Evolutionary conservation across 768 basidiomycete genomes (phyloP), one percentile per base, ranked within the genome.

Genomic region (Coprinopsis strossmayeri): DNA sequence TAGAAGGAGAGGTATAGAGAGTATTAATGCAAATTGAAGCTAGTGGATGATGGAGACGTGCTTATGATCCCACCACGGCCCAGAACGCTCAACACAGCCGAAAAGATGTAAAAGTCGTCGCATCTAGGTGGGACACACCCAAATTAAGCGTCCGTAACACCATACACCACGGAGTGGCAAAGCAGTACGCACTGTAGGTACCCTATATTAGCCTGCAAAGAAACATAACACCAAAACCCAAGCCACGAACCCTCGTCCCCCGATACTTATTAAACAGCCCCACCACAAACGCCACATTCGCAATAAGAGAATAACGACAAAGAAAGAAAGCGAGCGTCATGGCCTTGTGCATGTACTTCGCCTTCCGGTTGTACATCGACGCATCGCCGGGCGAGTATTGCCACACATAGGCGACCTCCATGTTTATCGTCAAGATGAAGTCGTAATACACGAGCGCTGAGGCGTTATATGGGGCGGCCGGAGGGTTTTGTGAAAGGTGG

Each of bases 401-500:
- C 51, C 51, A 53, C n/a, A 53, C 47, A 34, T 48, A 53, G 7
- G 21, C 26, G 34, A 53, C 38, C 25, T 53, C 51, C 18, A 41
- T 45, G 18, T 44, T 26, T 23, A 53, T 41, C 10, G 51, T 53
- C 46, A 53, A 50, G 47, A 56, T 45, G 34, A 48, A 47, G 24
- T 41, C 34, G 27, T 52, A 52, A 24, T 44, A 50, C 9, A 50
- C 28, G 27, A 50, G 34, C 28, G 49, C 49, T 50, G 39, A 15
- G 34, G 23, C 20, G 21, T 21, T 15, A 34, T 20, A 21, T 9
- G 17, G n/a, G n/a, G n/a, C n/a, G n/a, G n/a, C n/a, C n/a, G n/a
- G n/a, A n/a, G n/a, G n/a, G n/a, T n/a, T n/a, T n/a, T n/a, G n/a
- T n/a, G n/a, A n/a, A n/a, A n/a, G n/a, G n/a, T n/a, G n/a, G n/a